phyloP scores from a whole-genome alignment of 441 rosid species.

The Jatropha podagrica region DNA sequence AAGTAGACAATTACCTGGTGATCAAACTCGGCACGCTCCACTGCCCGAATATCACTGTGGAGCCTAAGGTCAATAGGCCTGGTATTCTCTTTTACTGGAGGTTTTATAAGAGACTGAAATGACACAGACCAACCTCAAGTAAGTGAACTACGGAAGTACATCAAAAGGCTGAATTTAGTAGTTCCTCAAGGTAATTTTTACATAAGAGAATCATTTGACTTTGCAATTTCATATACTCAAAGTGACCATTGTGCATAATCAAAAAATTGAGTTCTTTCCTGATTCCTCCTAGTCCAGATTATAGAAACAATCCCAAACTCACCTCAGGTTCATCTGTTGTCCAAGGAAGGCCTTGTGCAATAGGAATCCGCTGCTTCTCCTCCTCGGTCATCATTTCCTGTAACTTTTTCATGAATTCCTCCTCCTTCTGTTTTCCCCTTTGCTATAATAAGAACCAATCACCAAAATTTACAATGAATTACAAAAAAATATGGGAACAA shows the following conservation, averaged over 20 bases:
- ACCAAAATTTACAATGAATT: constrained; percentile 24
- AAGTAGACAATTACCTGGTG: constrained; percentile 54
- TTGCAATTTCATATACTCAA: background rate
- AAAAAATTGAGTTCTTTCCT: background rate
- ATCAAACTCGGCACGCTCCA: constrained; percentile 90
- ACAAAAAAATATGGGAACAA: background rate
- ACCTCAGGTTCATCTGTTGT: constrained; percentile 98
- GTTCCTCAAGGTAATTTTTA: background rate
- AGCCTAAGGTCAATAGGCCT: constrained; percentile 70
- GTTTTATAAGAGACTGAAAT: constrained; percentile 69
- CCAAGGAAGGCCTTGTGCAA: constrained; percentile 98
- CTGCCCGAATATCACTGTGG: constrained; percentile 74
- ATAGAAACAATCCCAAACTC: constrained; percentile 12
- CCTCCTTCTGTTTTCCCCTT: constrained; percentile 88
- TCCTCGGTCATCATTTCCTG: constrained; percentile 67
- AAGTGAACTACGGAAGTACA: constrained; percentile 4
- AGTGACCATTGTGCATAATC: background rate
- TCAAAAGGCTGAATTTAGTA: background rate
- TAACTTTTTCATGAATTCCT: constrained; percentile 72
- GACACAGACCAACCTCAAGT: constrained; percentile 17
- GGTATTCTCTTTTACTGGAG: constrained; percentile 69
- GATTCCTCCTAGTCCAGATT: no score
- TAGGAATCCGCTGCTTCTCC: constrained; percentile 69
- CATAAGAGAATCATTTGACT: background rate
- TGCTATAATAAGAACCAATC: constrained; percentile 42